Base-by-base conservation (phyloP, 2,329 filamentous ascomycete genomes). In the Neurospora crassa region DNA sequence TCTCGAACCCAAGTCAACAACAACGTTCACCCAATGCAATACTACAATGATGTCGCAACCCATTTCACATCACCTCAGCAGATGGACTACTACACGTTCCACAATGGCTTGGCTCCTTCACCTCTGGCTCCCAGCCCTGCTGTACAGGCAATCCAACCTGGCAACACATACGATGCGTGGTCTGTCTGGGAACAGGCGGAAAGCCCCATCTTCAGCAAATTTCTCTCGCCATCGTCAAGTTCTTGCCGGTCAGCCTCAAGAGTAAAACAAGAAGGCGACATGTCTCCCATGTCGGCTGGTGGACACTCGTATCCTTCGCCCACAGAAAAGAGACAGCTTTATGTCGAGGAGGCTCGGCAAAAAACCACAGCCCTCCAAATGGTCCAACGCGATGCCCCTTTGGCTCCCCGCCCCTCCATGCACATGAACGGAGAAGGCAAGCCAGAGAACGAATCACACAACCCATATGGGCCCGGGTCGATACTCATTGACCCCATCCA, bases 321-420 rank as follows among this genome's bases (percentile, higher is more conserved):
- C 70, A 78, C 79, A 37, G 76, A 78, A 4, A 81, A 82, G 69
- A 80, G 82, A 70, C 81, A 82, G 74, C 78, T 82, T 71, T 79
- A 80, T 75, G 77, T 83, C 5, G 79, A 82, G 63, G 81, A 83
- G 71, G 80, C 81, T 11, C 83, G 83, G 74, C 81, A 82, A 70
- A 84, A 81, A 78, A 82, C 82, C 0, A 79, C 77, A 1, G 83
- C 82, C 11, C 80, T 86, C 0, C 84, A 85, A 40, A 78, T 79
- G 67, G 81, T 78, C 4, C 83, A 85, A 14, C 74, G 74, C 45
- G 40, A 70, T 29, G 40, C 45, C 7, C 67, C 63, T 34, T 20
- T 41, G 43, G 40, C 53, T 20, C 69, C 16, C 29, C 69, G 43
- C 18, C 59, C 14, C 12, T 70, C 42, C 70, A 76, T 68, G 75